Percentiles rank a stretch among this genome's conserved stretches.
phyloP scores from a whole-genome alignment of 805 yeast genomes.

The Candida dajiaensis region DNA sequence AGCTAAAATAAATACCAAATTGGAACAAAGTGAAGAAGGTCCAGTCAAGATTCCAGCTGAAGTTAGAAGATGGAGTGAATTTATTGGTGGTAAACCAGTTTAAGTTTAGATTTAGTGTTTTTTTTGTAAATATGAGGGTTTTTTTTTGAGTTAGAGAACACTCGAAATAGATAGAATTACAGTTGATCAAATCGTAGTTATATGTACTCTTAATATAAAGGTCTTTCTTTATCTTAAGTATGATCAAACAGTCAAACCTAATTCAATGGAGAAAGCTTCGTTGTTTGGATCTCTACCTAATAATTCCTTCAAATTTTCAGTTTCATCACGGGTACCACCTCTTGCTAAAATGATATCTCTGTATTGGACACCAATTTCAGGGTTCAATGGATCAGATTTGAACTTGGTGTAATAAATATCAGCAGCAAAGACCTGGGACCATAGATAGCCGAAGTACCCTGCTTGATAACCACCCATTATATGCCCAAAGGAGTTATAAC shows the following conservation, averaged over 20 bases:
- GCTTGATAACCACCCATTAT: slow-evolving; percentile 78
- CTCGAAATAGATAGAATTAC: neutral
- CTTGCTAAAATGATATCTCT: slow-evolving; percentile 62
- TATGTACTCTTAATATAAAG: too few relatives aligned
- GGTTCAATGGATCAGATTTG: slow-evolving; percentile 60
- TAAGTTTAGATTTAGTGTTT: too few relatives aligned
- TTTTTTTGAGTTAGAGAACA: too few relatives aligned
- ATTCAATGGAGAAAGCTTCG: slow-evolving; percentile 65
- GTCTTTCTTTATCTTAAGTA: too few relatives aligned
- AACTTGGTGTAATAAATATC: slow-evolving; percentile 75
- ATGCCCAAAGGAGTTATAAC: slow-evolving; percentile 76
- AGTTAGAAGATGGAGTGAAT: slow-evolving; percentile 95
- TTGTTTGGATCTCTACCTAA: slow-evolving; percentile 74
- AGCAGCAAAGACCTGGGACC: slow-evolving; percentile 81
- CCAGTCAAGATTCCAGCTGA: slow-evolving; percentile 66
- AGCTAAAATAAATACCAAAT: slow-evolving; percentile 52
- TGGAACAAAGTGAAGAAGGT: slow-evolving; percentile 41
- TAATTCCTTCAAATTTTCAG: slow-evolving; percentile 55
- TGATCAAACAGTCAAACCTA: slow-evolving; percentile 34
- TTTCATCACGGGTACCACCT: slow-evolving; percentile 71
- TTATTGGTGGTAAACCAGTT: slow-evolving; percentile 89
- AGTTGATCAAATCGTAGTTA: neutral
- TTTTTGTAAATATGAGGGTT: neutral
- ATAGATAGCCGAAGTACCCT: slow-evolving; percentile 80
- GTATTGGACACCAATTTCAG: slow-evolving; percentile 55